These are phyloP conservation scores for barrel medic (Medicago truncatula) DNA, from an alignment of 306 rosid species.

Conservation along the genomic window MtrunA17r5.0-ANR NC_053043.1:40912501-40913000, in stretches of 20 bases:
- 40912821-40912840: slow-evolving; percentile 58
- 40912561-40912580: background rate
- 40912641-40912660: background rate
- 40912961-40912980: background rate
- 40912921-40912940: slow-evolving; percentile 3
- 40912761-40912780: slow-evolving; percentile 58
- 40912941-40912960: slow-evolving; percentile 39
- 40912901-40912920: slow-evolving; percentile 40
- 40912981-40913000: slow-evolving; percentile 66
- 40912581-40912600: background rate
- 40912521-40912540: too few relatives aligned
- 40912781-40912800: slow-evolving; percentile 36
- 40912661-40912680: slow-evolving; percentile 31
- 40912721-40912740: slow-evolving; percentile 42
- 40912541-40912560: background rate
- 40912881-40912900: slow-evolving; percentile 67
- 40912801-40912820: slow-evolving; percentile 56
- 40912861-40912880: slow-evolving; percentile 68
- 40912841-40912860: slow-evolving; percentile 67
- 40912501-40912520: too few relatives aligned
- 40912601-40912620: background rate
- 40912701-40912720: slow-evolving; percentile 41
- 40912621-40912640: background rate
- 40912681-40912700: background rate
- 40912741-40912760: slow-evolving; percentile 29